These are phyloP conservation scores for Ascochyta rabiei DNA, from an alignment of 2,329 filamentous ascomycete species.

Conservation along the genomic window DNA sequence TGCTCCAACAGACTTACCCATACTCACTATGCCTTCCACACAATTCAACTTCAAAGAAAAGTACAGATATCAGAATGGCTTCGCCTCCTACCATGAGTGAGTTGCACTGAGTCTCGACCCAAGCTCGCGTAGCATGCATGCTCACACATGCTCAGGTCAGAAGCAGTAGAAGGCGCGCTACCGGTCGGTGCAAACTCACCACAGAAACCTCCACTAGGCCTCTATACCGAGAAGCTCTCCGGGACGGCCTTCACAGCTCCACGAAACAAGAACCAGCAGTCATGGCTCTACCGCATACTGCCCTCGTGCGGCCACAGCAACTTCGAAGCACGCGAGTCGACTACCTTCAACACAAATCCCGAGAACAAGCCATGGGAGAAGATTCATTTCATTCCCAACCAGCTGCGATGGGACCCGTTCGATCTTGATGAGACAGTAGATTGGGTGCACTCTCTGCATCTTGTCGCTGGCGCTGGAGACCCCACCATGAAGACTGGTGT, in stretches of 20 bases:
- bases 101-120: conserved; percentile 32
- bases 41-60: conserved; percentile 68
- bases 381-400: conserved; percentile 78
- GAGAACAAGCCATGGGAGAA: conserved; percentile 59
- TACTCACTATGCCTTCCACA: conserved; percentile 65
- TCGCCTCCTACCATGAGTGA: conserved; percentile 78
- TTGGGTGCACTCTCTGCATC: conserved; percentile 71
- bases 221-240: conserved; percentile 78
- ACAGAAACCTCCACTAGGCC: conserved; percentile 76
- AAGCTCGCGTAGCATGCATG: not conserved
- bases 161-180: conserved; percentile 75
- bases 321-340: conserved; percentile 57
- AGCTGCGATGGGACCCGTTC: conserved; percentile 80
- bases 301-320: conserved; percentile 64
- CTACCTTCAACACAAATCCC: conserved; percentile 58
- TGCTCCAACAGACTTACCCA: conserved; percentile 22
- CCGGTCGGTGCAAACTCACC: conserved; percentile 81
- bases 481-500: conserved; percentile 78
- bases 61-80: conserved; percentile 81
- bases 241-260: conserved; percentile 66
- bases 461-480: conserved; percentile 80
- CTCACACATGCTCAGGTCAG: conserved; percentile 61
- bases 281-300: conserved; percentile 64
- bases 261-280: conserved; percentile 62
- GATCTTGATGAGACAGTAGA: conserved; percentile 72